Base-by-base conservation (phyloP, 2,329 filamentous ascomycete genomes). In the Cladosporium sphaerospermum region DNA sequence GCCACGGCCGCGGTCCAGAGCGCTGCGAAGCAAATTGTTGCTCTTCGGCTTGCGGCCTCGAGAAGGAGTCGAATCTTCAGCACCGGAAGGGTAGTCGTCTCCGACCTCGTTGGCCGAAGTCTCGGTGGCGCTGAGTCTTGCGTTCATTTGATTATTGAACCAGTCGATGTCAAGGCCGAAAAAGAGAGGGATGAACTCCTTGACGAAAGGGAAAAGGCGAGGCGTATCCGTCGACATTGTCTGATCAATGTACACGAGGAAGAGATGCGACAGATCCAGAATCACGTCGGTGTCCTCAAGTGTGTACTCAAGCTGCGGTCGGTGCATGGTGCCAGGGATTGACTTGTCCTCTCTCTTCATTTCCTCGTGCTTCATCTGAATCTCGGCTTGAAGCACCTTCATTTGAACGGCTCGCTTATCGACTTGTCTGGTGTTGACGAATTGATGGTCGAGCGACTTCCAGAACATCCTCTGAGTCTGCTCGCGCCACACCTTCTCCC, bases 401-500 rank as follows among this genome's bases (percentile, higher is more conserved):
- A 86, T 84, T 46, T 92, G 88, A 56, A 96, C 88, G 89, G 86
- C 61, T 90, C 56, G 86, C 80, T 97, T 97, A 72, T 99, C 93
- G 36, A 81, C 84, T 58, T 85, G 82, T 73, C 93, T 95, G 64
- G 89, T 88, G 50, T 89, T 85, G 55, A 95, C 90, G 16, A 90
- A 90, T 80, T 97, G 95, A 66, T 99, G 93, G 65, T 99, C 93
- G 49, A 99, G 82, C 69, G 90, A 96, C 75, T 90, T 95, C 73
- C 95, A 88, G 71, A 96, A 95, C 75, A 95, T 92, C 64, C 87
- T 85, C 66, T 95, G 87, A 19, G 92, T 97, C 73, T 97, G 93
- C 46, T 89, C 85, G 58, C 93, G 89, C 93, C 93, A 99, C 7
- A 99, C 90, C 72, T 96, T 96, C 70, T 97, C 91, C 93, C 93